Percentiles rank a stretch among this genome's conserved stretches.
Conservation (phyloP, 805 yeast species). For the Kazachstania africana region DNA sequence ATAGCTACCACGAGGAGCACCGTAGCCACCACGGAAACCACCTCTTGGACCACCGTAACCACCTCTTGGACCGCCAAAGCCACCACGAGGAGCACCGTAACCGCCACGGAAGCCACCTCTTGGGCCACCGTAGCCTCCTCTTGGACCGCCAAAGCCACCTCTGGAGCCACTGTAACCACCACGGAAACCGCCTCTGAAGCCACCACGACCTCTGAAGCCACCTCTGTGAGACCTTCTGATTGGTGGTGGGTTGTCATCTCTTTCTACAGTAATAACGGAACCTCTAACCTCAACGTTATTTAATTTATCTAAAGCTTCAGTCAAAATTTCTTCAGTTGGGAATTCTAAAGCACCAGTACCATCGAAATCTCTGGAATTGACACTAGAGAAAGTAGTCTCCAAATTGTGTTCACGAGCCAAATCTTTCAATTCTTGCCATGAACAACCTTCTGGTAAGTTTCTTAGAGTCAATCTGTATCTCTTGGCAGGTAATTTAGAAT, state of each 20-base stretch:
- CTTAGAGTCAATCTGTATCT: conserved; percentile 60
- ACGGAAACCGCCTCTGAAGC: conserved; percentile 25
- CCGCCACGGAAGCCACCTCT: conserved; percentile 34
- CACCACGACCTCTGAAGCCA: conserved; percentile 36
- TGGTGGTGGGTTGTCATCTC: conserved; percentile 50
- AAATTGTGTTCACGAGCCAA: conserved; percentile 67
- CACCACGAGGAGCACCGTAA: conserved; percentile 32
- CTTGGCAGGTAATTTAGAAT: conserved; percentile 43
- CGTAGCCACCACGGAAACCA: conserved; percentile 15
- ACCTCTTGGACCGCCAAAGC: conserved; percentile 28
- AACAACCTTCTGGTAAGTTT: conserved; percentile 62
- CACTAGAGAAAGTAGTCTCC: conserved; percentile 49
- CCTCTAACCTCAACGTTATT: conserved; percentile 67
- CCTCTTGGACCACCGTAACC: conserved; percentile 25
- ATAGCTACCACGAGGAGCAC: conserved; percentile 24
- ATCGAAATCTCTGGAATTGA: conserved; percentile 34
- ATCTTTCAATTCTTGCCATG: conserved; percentile 88
- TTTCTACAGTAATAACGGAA: conserved; percentile 58
- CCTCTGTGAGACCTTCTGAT: conserved; percentile 37
- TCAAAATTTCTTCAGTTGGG: conserved; percentile 60
- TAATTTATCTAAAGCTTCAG: conserved; percentile 58
- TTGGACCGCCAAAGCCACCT: conserved; percentile 33
- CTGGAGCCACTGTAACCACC: conserved; percentile 31
- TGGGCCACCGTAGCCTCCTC: conserved; percentile 29
- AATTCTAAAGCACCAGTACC: conserved; percentile 38